A percentile compares a stretch with the other conserved stretches of the same genome.
These are phyloP conservation scores for Citrus reticulata DNA, from an alignment of 345 rosid species.

Conservation along the genomic window DNA sequence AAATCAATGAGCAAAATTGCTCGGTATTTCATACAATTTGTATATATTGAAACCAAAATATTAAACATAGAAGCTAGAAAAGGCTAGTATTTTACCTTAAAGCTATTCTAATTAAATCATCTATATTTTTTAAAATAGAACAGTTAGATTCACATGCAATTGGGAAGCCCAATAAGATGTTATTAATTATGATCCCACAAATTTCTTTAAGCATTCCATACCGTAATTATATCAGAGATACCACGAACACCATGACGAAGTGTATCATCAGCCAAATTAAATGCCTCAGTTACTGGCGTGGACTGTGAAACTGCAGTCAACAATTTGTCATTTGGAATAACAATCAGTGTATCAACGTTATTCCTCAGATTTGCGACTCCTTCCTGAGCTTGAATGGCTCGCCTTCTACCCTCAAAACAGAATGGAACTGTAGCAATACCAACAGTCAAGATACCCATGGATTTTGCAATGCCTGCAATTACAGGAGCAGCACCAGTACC, in stretches of 20 bases:
- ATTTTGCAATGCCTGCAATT: conserved; percentile 80
- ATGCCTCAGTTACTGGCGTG: conserved; percentile 89
- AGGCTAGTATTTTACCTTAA: neutral
- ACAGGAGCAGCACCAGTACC: conserved; percentile 95
- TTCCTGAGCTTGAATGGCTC: conserved; percentile 91
- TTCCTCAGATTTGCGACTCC: conserved; percentile 87
- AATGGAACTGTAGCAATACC: conserved; percentile 93
- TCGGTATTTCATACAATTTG: neutral
- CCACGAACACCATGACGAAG: conserved; percentile 93
- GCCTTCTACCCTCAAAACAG: conserved; percentile 89
- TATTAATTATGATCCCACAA: neutral
- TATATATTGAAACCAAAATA: neutral
- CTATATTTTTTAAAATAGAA: neutral
- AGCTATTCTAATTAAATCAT: neutral
- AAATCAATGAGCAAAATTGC: neutral
- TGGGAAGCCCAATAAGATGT: neutral
- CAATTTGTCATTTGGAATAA: conserved; percentile 91
- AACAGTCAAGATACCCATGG: conserved; percentile 91
- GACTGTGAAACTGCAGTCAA: conserved; percentile 79
- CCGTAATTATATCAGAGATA: conserved; percentile 3
- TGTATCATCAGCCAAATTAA: conserved; percentile 91
- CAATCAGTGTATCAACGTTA: conserved; percentile 82
- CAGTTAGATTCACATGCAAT: neutral
- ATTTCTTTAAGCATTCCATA: neutral
- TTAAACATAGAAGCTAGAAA: neutral